Evolutionary conservation across 73 alveolate species (phyloP), one percentile per base, ranked within the genome.

Genomic region (Paramecium sonneborni): DNA sequence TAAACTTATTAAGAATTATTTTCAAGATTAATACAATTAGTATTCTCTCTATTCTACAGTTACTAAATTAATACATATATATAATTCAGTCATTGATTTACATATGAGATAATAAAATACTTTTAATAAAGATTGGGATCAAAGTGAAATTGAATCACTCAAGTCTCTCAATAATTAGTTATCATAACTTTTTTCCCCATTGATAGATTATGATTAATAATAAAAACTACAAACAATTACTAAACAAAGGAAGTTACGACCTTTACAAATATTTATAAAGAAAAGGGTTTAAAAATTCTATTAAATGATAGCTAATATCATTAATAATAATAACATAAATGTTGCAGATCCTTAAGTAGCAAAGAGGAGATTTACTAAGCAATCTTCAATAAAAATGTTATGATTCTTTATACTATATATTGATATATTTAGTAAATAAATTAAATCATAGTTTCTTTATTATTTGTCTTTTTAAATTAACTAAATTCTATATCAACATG

Each of bases 21-120:
- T 62, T 62, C 18, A 62, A 62, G 84, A 62, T 62, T 62, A 62
- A 62, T 62, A 62, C 44, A 62, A 62, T 62, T 26, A 62, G 6
- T 62, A 62, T 30, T 32, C 84, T 32, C 44, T 62, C 8, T 62
- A 11, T 12, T 12, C 39, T 26, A 32, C 44, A 30, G 44, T 62
- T 14, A 32, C 84, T 30, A 62, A 32, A 12, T 5, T 62, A 5
- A 62, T 62, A 23, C 39, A 62, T 62, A 62, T 62, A 26, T 62
- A 62, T 62, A 62, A 62, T 62, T 14, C 84, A 12, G 84, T 62
- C 6, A 62, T 62, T 62, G 39, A 26, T 1, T 62, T 62, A 30
- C 84, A 62, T 30, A 30, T 62, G 44, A 62, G 39, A 32, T 24
- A 62, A 12, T 32, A 32, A 24, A 62, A 62, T 62, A 62, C 84